Conservation (phyloP, 176 grass and related monocot species). For the Carex kokanica region DNA sequence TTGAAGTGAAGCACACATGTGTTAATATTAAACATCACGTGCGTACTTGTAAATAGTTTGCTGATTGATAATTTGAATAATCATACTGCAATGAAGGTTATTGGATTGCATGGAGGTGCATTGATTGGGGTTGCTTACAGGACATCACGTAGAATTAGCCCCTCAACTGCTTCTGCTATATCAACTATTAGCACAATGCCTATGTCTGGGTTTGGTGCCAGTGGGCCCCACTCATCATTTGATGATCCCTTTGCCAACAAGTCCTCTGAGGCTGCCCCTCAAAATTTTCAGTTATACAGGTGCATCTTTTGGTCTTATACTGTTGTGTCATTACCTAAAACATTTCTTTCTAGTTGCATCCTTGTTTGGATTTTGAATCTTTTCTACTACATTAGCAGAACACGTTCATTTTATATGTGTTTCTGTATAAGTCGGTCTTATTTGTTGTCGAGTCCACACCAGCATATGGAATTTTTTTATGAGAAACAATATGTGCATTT, state of each 20-base stretch:
- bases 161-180: slow-evolving; percentile 79
- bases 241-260: slow-evolving; percentile 75
- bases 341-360: background rate
- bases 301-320: slow-evolving; percentile 20
- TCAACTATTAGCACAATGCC: slow-evolving; percentile 94
- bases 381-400: background rate
- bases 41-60: background rate
- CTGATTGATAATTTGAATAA: slow-evolving; percentile 14
- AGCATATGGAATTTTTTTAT: background rate
- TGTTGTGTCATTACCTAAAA: background rate
- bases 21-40: background rate
- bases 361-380: background rate
- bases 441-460: background rate
- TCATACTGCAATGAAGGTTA: slow-evolving; percentile 51
- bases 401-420: background rate
- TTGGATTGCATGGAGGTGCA: slow-evolving; percentile 96
- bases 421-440: background rate
- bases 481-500: background rate
- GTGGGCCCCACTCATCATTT: slow-evolving; percentile 65
- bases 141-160: slow-evolving; percentile 86
- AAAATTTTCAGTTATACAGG: slow-evolving; percentile 99
- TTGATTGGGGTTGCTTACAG: slow-evolving; percentile 94
- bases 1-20: background rate
- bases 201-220: slow-evolving; percentile 80
- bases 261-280: slow-evolving; percentile 64